phyloP scores from a whole-genome alignment of 1,284 basidiomycete species.

The Ceratobasidium sp. region DNA sequence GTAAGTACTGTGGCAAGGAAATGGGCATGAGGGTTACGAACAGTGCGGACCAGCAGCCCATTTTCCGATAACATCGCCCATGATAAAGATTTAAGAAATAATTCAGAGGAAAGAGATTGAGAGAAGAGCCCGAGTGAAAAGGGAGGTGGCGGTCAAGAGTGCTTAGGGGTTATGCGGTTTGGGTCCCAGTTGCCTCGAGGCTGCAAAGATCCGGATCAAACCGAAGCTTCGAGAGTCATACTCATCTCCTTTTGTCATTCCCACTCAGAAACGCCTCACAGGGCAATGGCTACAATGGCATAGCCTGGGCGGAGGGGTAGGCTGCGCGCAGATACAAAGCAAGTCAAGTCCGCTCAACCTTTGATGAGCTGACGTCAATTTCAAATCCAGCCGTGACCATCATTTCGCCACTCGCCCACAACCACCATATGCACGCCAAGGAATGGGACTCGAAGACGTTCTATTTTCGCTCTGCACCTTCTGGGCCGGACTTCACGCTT shows the following conservation, averaged over 20 bases:
- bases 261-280: background rate
- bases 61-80: constrained; percentile 40
- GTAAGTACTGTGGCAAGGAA: background rate
- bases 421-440: background rate
- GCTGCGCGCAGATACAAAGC: background rate
- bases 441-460: constrained; percentile 21
- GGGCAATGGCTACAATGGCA: background rate
- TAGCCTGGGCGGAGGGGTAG: constrained; percentile 2
- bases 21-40: constrained; percentile 25
- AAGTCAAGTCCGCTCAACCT: no score
- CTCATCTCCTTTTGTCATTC: constrained; percentile 11
- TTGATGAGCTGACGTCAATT: background rate
- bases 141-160: background rate
- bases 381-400: background rate
- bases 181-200: constrained; percentile 23
- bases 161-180: constrained; percentile 11
- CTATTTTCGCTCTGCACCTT: constrained; percentile 25
- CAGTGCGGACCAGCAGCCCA: constrained; percentile 45
- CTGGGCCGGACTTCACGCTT: constrained; percentile 28
- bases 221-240: background rate
- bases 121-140: background rate
- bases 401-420: background rate
- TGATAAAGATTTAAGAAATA: no score
- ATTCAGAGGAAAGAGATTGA: background rate
- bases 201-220: constrained; percentile 36